phyloP scores from a whole-genome alignment of 495 filamentous ascomycete species.

The Physcia stellaris region DNA sequence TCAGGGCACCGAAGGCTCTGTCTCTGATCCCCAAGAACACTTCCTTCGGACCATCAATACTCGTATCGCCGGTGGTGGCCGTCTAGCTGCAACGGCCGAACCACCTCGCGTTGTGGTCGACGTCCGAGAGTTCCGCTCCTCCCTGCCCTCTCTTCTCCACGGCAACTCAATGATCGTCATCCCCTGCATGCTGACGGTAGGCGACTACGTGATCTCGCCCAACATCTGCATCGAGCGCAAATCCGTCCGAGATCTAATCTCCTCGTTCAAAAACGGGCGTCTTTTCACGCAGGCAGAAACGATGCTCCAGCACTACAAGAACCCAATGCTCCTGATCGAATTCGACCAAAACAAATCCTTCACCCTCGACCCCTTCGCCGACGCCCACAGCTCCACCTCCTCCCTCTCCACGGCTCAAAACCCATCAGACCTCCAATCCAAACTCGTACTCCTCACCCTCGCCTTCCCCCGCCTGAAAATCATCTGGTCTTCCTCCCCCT shows the following conservation, averaged over 20 bases:
- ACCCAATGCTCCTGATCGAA: conserved; percentile 85
- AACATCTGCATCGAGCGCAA: conserved; percentile 91
- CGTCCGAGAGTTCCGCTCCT: conserved; percentile 88
- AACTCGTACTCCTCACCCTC: conserved; percentile 83
- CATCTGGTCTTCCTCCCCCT: conserved; percentile 87
- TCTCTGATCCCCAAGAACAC: conserved; percentile 70
- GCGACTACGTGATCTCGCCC: conserved; percentile 88
- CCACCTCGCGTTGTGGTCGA: conserved; percentile 93
- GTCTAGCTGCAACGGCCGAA: conserved; percentile 71
- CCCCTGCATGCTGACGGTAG: conserved; percentile 90
- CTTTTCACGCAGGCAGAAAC: conserved; percentile 86
- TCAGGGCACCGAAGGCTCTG: conserved; percentile 56
- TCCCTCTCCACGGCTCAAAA: conserved; percentile 38
- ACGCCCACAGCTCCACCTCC: conserved; percentile 53
- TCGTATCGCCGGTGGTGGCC: conserved; percentile 85
- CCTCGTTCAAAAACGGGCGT: conserved; percentile 79
- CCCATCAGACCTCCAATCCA: conserved; percentile 70
- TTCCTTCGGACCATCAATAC: conserved; percentile 96
- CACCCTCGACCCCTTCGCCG: conserved; percentile 85
- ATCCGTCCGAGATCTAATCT: conserved; percentile 78
- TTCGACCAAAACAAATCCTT: conserved; percentile 97
- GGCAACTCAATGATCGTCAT: conserved; percentile 73
- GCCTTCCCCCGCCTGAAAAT: conserved; percentile 82
- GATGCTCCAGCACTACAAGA: conserved; percentile 87
- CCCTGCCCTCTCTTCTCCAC: conserved; percentile 81